Base-by-base conservation (phyloP, 352 stramenopile species). In the Pythium pectinolyticum region DNA sequence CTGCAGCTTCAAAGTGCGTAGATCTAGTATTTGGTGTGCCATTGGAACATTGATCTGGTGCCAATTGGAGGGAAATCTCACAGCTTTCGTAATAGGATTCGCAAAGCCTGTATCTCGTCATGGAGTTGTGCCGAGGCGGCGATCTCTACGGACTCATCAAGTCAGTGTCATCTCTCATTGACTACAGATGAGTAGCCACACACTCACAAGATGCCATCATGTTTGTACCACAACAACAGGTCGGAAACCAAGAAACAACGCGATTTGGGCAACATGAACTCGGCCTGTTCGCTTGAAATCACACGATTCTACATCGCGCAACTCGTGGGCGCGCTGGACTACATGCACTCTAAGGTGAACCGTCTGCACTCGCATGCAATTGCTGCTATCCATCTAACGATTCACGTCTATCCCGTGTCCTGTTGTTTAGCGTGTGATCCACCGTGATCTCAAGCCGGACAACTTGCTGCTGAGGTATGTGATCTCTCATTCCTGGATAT, bases 361-460 rank as follows among this genome's bases (percentile, higher is more conserved):
- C n/a, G n/a, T n/a, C n/a, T n/a, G n/a, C n/a, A n/a, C n/a, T n/a
- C n/a, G n/a, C n/a, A n/a, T n/a, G n/a, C n/a, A n/a, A n/a, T n/a
- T n/a, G n/a, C n/a, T n/a, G n/a, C n/a, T n/a, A n/a, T n/a, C n/a
- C n/a, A n/a, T n/a, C n/a, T n/a, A n/a, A n/a, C n/a, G n/a, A n/a
- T n/a, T n/a, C n/a, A n/a, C n/a, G 20, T 34, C 30, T 40, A 32
- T 15, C 6, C 17, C 15, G 67, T 56, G 25, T 73, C 35, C 22
- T 37, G n/a, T 20, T 19, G 24, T 30, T 47, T 72, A 98, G 74
- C 84, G 92, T 67, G 80, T 99, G 34, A 95, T 99, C 46, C 97
- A 99, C 66, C 73, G 97, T 39, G 97, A 99, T 77, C 97, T 99
- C 57, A 97, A 97, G 62, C 90, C 90, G 12, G 90, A 97, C 57